A percentile compares a stretch with the other conserved stretches of the same genome.
phyloP scores from a whole-genome alignment of 1,284 basidiomycete species.

The Pseudozyma pruni region DNA sequence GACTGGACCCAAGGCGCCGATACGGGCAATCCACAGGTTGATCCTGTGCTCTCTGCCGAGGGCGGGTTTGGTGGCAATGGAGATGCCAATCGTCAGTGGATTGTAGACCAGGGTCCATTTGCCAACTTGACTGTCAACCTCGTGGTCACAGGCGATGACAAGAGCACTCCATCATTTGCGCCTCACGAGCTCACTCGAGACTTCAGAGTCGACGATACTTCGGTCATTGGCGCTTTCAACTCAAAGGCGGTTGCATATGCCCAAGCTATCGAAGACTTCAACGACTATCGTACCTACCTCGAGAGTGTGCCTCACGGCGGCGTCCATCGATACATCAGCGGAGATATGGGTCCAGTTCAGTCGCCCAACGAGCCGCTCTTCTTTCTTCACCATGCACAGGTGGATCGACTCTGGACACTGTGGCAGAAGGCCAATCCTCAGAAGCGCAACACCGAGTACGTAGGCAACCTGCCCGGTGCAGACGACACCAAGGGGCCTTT shows the following conservation, averaged over 20 bases:
- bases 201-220: constrained; percentile 3
- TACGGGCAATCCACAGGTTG: not conserved
- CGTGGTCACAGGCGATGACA: too few species aligned
- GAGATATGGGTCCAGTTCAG: constrained; percentile 8
- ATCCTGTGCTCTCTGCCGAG: constrained; percentile 3
- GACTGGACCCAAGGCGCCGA: constrained; percentile 20
- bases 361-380: constrained; percentile 20
- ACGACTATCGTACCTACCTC: constrained; percentile 16
- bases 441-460: constrained; percentile 7
- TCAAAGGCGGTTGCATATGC: constrained; percentile 1
- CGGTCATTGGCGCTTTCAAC: not conserved
- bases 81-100: not conserved
- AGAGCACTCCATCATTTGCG: not conserved
- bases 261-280: not conserved
- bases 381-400: constrained; percentile 16
- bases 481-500: constrained; percentile 6
- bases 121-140: constrained; percentile 10
- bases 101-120: constrained; percentile 7
- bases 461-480: constrained; percentile 13
- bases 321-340: constrained; percentile 15
- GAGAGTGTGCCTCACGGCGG: constrained; percentile 17
- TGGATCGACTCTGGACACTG: constrained; percentile 19
- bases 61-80: constrained; percentile 14
- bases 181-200: constrained; percentile 5
- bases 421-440: constrained; percentile 7